Conservation (phyloP, 2,329 filamentous ascomycete species). For the Paradendryphiella salina region DNA sequence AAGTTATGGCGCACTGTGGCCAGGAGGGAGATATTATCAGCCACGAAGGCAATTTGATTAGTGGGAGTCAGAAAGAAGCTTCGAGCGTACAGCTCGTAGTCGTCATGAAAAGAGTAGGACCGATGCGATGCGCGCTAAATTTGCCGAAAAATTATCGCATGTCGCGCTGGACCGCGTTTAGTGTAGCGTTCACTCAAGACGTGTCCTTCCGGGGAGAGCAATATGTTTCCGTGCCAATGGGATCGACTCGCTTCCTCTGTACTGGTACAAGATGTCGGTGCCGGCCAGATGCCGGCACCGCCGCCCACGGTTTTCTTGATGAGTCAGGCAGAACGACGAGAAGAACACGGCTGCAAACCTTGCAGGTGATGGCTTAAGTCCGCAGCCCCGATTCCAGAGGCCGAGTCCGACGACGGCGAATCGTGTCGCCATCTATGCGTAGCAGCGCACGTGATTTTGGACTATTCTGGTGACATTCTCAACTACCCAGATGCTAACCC, state of each 20-base stretch:
- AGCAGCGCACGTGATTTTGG: conserved; percentile 13
- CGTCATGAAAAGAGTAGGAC: conserved; percentile 27
- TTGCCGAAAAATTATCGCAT: conserved; percentile 25
- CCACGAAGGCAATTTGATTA: conserved; percentile 30
- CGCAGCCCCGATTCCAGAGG: conserved; percentile 11
- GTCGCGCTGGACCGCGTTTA: conserved; percentile 10
- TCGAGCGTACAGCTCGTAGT: conserved; percentile 31
- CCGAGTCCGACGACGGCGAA: conserved; percentile 4
- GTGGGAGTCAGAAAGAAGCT: conserved; percentile 35
- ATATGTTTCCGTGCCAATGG: conserved; percentile 24
- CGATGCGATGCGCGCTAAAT: conserved; percentile 17
- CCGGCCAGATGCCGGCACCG: conserved; percentile 28
- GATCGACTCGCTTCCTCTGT: not conserved
- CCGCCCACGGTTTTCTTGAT: conserved; percentile 16
- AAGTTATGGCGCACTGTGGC: conserved; percentile 30
- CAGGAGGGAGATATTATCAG: conserved; percentile 33
- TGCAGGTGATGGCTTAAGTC: conserved; percentile 27
- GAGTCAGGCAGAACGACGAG: conserved; percentile 31
- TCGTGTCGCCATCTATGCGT: conserved; percentile 1
- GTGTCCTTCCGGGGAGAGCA: conserved; percentile 25
- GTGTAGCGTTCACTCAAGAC: conserved; percentile 8
- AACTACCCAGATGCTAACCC: not conserved
- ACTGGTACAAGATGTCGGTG: conserved; percentile 17
- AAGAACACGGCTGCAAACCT: conserved; percentile 37
- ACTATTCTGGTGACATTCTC: conserved; percentile 1